These are phyloP conservation scores for Rugonectria rugulosa DNA, from an alignment of 2,329 filamentous ascomycete species.

Conservation along the genomic window DNA sequence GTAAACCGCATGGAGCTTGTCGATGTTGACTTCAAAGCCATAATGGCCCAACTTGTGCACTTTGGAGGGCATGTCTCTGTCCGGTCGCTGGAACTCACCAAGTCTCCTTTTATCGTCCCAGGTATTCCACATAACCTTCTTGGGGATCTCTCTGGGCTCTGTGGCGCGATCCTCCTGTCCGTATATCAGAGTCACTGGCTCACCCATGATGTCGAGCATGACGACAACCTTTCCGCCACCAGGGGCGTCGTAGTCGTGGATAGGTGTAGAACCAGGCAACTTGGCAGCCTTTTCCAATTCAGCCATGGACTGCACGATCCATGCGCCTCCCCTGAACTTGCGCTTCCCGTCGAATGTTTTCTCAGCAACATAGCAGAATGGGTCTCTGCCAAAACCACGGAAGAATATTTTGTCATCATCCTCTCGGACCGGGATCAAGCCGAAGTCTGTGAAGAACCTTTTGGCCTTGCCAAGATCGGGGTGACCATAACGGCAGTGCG, in stretches of 20 bases:
- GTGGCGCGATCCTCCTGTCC: constrained; percentile 1
- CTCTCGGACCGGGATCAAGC: too few relatives aligned
- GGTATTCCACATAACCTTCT: neutral
- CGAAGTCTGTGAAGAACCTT: too few relatives aligned
- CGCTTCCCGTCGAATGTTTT: neutral
- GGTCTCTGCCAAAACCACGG: neutral
- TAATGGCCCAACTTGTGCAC: constrained; percentile 19
- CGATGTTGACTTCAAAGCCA: constrained; percentile 29
- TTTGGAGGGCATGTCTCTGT: too few relatives aligned
- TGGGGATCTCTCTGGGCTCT: neutral
- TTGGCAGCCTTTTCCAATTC: neutral
- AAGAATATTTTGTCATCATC: neutral
- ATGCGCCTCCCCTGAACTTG: neutral
- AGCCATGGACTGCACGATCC: neutral
- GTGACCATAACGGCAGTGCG: too few relatives aligned
- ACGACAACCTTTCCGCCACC: constrained; percentile 1
- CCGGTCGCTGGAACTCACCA: too few relatives aligned
- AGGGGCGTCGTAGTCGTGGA: neutral
- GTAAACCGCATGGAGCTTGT: too few relatives aligned
- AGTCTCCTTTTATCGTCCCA: neutral
- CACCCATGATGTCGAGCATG: neutral
- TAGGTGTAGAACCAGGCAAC: neutral
- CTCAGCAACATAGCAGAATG: neutral
- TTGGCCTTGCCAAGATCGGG: too few relatives aligned
- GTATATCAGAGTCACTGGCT: neutral